Percentiles rank a stretch among this genome's conserved stretches.
These are phyloP conservation scores for Pittosporum tobira DNA, from an alignment of 129 eudicot species.

Conservation along the genomic window DNA sequence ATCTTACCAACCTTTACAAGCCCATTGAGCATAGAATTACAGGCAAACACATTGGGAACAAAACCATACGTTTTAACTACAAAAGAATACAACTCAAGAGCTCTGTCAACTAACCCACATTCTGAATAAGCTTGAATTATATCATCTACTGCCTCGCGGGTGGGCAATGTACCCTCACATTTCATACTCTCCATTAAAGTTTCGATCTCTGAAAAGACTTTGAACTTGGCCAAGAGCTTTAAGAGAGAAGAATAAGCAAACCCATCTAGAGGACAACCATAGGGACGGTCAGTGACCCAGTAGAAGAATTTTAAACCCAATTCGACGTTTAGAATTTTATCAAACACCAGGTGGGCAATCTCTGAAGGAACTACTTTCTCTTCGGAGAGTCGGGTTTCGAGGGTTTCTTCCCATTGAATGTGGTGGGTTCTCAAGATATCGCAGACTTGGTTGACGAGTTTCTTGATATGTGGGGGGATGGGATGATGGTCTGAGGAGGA, in stretches of 20 bases:
- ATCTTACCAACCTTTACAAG: constrained; percentile 39
- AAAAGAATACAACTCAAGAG: constrained; percentile 40
- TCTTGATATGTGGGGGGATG: constrained; percentile 25
- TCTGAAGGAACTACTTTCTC: constrained; percentile 57
- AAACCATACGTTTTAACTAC: constrained; percentile 22
- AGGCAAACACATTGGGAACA: constrained; percentile 54
- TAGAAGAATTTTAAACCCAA: constrained; percentile 40
- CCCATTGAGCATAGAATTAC: constrained; percentile 63
- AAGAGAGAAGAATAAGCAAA: constrained; percentile 72
- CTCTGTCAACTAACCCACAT: constrained; percentile 56
- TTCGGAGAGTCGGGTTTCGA: constrained; percentile 44
- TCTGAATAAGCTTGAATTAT: constrained; percentile 51
- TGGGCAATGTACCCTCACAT: constrained; percentile 37
- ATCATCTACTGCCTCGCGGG: constrained; percentile 43
- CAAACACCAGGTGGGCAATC: constrained; percentile 78
- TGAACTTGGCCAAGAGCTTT: constrained; percentile 60
- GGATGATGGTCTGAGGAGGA: constrained; percentile 11
- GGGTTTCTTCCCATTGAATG: constrained; percentile 55
- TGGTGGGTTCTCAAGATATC: constrained; percentile 40
- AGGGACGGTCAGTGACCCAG: constrained; percentile 50
- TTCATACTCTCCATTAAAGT: constrained; percentile 37
- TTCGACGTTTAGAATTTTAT: constrained; percentile 42
- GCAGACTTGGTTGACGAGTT: constrained; percentile 39
- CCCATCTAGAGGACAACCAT: constrained; percentile 54
- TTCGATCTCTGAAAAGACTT: constrained; percentile 49